Percentiles rank a stretch among this genome's conserved stretches.
These are phyloP conservation scores for Ehretia macrophylla DNA, from an alignment of 257 asterid species.

Conservation along the genomic window DNA sequence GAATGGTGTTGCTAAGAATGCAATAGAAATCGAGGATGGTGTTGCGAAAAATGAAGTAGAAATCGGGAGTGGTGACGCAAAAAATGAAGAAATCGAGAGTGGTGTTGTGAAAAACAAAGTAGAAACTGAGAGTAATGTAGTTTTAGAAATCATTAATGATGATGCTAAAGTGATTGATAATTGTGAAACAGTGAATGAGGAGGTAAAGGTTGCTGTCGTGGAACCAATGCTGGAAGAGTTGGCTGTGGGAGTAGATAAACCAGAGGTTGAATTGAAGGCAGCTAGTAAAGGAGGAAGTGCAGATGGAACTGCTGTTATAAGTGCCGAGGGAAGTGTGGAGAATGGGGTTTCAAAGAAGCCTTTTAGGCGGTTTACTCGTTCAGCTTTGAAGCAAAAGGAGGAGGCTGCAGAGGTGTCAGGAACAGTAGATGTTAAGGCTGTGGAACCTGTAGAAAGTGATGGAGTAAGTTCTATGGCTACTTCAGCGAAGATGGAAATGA, in stretches of 20 bases:
- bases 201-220: slow-evolving; percentile 14
- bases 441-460: slow-evolving; percentile 16
- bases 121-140: neutral
- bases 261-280: neutral
- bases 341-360: slow-evolving; percentile 26
- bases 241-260: slow-evolving; percentile 1
- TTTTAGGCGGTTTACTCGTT: slow-evolving; percentile 55
- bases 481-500: slow-evolving; percentile 53
- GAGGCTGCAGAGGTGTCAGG: slow-evolving; percentile 24
- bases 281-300: neutral
- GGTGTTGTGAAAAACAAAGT: slow-evolving; percentile 19
- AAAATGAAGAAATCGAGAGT: neutral
- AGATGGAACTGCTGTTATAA: slow-evolving; percentile 14
- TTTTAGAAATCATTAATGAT: slow-evolving; percentile 4
- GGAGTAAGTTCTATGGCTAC: slow-evolving; percentile 21
- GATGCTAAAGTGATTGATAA: slow-evolving; percentile 1
- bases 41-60: slow-evolving; percentile 16
- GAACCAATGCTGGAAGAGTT: slow-evolving; percentile 12
- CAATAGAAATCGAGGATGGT: slow-evolving; percentile 12
- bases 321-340: slow-evolving; percentile 28
- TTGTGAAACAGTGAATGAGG: slow-evolving; percentile 3
- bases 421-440: slow-evolving; percentile 15
- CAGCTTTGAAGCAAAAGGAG: slow-evolving; percentile 37
- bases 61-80: neutral
- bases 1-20: slow-evolving; percentile 3